Evolutionary conservation across 2,329 filamentous ascomycete species (phyloP).

Genomic region (Arthrobotrys sinensis): DNA sequence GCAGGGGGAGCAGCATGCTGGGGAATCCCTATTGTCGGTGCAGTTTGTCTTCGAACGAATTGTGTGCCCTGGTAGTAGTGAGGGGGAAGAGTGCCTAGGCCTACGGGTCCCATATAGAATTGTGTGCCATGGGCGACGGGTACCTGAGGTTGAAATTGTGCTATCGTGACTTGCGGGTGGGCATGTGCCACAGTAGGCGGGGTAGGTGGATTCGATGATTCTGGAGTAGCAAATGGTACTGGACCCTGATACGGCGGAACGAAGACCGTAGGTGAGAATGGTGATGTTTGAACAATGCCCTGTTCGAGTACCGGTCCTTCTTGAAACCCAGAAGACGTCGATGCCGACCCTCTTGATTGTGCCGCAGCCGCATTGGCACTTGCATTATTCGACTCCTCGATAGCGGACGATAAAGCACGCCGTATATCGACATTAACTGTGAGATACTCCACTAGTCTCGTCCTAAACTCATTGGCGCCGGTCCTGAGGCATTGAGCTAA

Average conservation of each 20-base stretch:
- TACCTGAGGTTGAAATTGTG: conserved; percentile 15
- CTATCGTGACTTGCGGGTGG: conserved; percentile 3
- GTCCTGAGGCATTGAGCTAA: conserved; percentile 77
- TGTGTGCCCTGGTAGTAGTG: conserved; percentile 16
- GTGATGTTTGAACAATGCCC: background rate
- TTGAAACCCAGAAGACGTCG: background rate
- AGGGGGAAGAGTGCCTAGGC: conserved; percentile 30
- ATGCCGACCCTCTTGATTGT: background rate
- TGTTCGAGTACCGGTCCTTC: conserved; percentile 1
- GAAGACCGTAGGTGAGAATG: conserved; percentile 13
- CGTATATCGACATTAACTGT: conserved; percentile 74
- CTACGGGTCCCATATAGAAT: conserved; percentile 36
- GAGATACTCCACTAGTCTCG: conserved; percentile 74
- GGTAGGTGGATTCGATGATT: conserved; percentile 8
- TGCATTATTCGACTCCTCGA: conserved; percentile 68
- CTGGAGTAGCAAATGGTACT: conserved; percentile 6
- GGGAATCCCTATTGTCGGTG: conserved; percentile 1
- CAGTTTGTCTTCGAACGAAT: conserved; percentile 30
- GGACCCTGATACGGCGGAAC: conserved; percentile 10
- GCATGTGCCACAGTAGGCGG: background rate
- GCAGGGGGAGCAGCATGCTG: background rate
- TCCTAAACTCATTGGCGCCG: conserved; percentile 75
- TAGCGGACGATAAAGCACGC: conserved; percentile 68
- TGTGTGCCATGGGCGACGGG: conserved; percentile 5
- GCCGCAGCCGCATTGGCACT: conserved; percentile 67